Base-by-base conservation (phyloP, 1,284 basidiomycete genomes). In the Apiotrichum akiyoshidainum region DNA sequence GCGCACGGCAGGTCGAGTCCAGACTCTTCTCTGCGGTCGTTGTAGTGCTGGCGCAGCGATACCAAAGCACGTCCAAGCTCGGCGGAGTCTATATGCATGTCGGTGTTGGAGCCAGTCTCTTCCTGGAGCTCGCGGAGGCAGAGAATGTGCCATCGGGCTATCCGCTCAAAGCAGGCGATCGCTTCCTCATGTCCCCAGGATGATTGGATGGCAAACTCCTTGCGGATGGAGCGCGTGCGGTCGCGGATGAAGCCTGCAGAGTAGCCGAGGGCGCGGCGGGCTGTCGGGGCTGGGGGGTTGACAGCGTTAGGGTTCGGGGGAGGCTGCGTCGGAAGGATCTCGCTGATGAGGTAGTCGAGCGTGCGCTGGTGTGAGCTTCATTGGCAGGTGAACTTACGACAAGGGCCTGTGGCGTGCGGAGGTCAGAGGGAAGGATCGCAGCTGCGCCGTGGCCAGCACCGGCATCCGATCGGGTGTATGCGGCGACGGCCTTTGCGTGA, bases 151-250 rank as follows among this genome's bases (percentile, higher is more conserved):
- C 91, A 97, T 21, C 95, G 84, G 31, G 90, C 93, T 68, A 95
- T 96, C 53, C 94, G 86, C 71, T 94, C 93, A 68, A 94, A 89
- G 68, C 90, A 92, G 66, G 91, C 89, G 53, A 96, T 92, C 0
- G 92, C 89, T 47, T 89, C 73, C 1, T 81, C 73, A 31, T 77
- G 68, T 0, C 89, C 90, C 44, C 85, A 87, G 58, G 87, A 85
- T 63, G 89, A 89, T 75, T 98, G 95, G 80, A 97, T 89, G 0
- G 91, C 92, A 64, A 98, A 96, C 74, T 99, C 95, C 68, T 89
- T 94, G 35, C 95, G 83, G 46, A 98, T 88, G 0, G 91, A 84
- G 61, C 95, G 85, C 0, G 92, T 91, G 16, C 95, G 87, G 76
- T 99, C 95, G 48, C 94, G 87, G 49, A 99, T 86, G 79, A 97